These are phyloP conservation scores for Fusarium longipes DNA, from an alignment of 2,329 filamentous ascomycete species.

Conservation along the genomic window DNA sequence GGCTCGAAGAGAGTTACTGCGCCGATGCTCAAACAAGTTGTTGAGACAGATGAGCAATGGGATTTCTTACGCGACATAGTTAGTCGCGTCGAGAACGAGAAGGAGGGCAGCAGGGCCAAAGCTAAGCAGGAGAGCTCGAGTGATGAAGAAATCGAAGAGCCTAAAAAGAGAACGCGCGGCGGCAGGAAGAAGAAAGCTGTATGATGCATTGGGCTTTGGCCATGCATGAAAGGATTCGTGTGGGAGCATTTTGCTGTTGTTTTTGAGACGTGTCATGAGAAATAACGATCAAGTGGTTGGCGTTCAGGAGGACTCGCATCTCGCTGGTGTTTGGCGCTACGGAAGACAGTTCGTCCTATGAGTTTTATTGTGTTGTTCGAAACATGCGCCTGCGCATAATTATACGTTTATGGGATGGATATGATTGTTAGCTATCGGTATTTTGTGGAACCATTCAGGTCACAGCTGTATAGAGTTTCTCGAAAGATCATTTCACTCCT, in stretches of 20 bases:
- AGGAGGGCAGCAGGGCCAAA: constrained; percentile 55
- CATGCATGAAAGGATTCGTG: neutral
- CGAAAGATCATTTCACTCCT: neutral
- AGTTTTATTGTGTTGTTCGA: constrained; percentile 33
- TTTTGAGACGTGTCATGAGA: constrained; percentile 42
- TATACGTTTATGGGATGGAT: constrained; percentile 2
- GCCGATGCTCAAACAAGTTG: constrained; percentile 89
- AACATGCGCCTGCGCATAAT: constrained; percentile 15
- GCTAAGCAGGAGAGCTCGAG: constrained; percentile 65
- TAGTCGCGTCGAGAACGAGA: constrained; percentile 77
- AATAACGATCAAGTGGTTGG: constrained; percentile 45
- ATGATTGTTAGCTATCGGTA: constrained; percentile 1
- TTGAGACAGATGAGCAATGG: constrained; percentile 89
- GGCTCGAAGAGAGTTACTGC: constrained; percentile 91
- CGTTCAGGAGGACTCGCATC: constrained; percentile 44
- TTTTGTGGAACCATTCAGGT: neutral
- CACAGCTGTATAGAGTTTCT: constrained; percentile 1
- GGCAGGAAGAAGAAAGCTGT: constrained; percentile 63
- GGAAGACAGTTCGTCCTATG: constrained; percentile 26
- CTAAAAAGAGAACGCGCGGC: constrained; percentile 60
- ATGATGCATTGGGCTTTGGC: constrained; percentile 25
- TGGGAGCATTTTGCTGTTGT: neutral
- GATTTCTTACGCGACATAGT: constrained; percentile 95
- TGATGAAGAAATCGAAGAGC: constrained; percentile 63
- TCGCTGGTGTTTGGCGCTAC: constrained; percentile 44